Evolutionary conservation across 139 green algal species (phyloP), one percentile per base, ranked within the genome.

Genomic region (Chlamydomonas schloesseri): DNA sequence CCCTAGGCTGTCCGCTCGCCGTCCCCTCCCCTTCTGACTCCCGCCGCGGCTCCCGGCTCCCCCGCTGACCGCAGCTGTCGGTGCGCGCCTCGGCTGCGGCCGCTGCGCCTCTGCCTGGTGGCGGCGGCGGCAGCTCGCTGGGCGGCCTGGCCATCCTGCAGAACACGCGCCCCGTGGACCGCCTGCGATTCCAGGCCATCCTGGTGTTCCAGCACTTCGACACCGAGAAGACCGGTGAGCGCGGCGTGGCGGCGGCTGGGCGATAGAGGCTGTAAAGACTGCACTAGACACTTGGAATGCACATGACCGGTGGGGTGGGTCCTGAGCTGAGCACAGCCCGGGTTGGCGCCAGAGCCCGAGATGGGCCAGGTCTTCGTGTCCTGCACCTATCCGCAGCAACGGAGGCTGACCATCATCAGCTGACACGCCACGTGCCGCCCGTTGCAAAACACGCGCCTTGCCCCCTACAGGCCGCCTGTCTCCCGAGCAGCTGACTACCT

Each of bases 141-240:
- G n/a, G 53, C 18, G 69, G 81, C 26, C n/a, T 87, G 26, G 72
- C 81, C 21, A 28, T 87, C 31, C 69, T 87, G 6, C 31, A 29
- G 1, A 71, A 71, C 53, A 87, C 81, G 1, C 69, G 69, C 31
- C 81, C 69, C 0, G 69, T 87, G 1, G 81, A 87, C 81, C 69
- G 81, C 0, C 81, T 87, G 6, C 81, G 81, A 1, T 87, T 72
- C 18, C 81, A 87, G 29, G 71, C 81, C 53, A 87, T 87, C 21
- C 53, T 87, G 28, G 81, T 87, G 6, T 87, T 87, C 34, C 79
- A 87, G 81, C 69, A 87, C 28, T 87, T 87, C 13, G 81, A 87
- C 36, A 28, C 53, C 17, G 81, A 79, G 13, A 50, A 47, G 2
- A 26, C 53, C 18, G 79, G 79, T 85, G 58, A 58, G 73, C 29